A percentile compares a stretch with the other conserved stretches of the same genome.
phyloP scores from a whole-genome alignment of 768 basidiomycete species.

The Daedalea quercina region DNA sequence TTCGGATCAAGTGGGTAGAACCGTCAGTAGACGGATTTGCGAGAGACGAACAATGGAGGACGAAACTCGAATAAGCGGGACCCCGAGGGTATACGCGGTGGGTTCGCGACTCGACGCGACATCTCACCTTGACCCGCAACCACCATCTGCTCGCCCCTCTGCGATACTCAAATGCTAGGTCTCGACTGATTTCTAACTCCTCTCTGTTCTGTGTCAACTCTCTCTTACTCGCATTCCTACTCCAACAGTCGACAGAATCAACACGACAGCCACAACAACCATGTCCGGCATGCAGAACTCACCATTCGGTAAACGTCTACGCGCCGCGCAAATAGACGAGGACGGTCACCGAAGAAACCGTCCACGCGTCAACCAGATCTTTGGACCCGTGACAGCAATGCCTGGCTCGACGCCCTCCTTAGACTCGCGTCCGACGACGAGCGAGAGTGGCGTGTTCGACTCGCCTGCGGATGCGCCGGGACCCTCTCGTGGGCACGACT shows the following conservation, averaged over 20 bases:
- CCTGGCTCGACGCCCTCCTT: conserved; percentile 48
- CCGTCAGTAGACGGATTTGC: no score
- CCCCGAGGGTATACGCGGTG: not conserved
- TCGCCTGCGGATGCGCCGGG: conserved; percentile 25
- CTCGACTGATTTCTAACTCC: conserved; percentile 13
- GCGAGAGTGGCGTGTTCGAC: conserved; percentile 45
- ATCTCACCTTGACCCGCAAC: not conserved
- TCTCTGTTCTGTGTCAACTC: conserved; percentile 13
- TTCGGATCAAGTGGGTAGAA: no score
- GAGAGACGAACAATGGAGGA: not conserved
- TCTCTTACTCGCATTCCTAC: conserved; percentile 11
- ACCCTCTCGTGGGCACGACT: conserved; percentile 18
- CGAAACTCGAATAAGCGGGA: not conserved
- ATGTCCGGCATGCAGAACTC: conserved; percentile 83
- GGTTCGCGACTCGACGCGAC: not conserved
- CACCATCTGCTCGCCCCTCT: not conserved
- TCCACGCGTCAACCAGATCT: conserved; percentile 47
- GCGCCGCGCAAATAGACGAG: conserved; percentile 59
- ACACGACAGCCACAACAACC: conserved; percentile 5
- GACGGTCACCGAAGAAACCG: conserved; percentile 45
- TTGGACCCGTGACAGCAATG: conserved; percentile 30
- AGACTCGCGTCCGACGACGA: conserved; percentile 47
- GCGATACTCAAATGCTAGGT: conserved; percentile 14
- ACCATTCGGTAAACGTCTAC: conserved; percentile 78
- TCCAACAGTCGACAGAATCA: conserved; percentile 7